Evolutionary conservation across 106 monocot species (phyloP).

Genomic region (Ottelia alismoides): DNA sequence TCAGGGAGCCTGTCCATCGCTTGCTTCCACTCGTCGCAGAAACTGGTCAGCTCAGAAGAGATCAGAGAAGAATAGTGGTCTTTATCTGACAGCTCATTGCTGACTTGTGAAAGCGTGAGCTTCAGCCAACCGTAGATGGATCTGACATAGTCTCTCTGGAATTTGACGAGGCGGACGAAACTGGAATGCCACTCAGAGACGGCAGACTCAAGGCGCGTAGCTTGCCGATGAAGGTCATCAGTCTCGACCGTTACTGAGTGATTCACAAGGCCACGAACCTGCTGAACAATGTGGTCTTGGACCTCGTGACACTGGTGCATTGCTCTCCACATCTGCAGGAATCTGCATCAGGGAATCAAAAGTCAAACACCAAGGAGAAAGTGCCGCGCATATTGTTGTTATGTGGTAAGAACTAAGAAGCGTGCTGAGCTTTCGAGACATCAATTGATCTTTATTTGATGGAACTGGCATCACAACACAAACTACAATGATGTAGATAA

Average conservation of each 20-base stretch:
- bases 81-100: constrained; percentile 22
- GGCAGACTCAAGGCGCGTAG: constrained; percentile 71
- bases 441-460: not conserved
- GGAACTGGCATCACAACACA: too few species aligned
- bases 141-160: constrained; percentile 65
- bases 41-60: constrained; percentile 46
- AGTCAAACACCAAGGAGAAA: too few species aligned
- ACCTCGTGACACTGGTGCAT: constrained; percentile 81
- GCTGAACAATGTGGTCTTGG: constrained; percentile 78
- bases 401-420: not conserved
- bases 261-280: constrained; percentile 78
- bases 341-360: constrained; percentile 19
- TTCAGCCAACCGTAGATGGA: constrained; percentile 69
- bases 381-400: too few species aligned
- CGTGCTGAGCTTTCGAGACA: not conserved
- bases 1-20: constrained; percentile 85
- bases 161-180: constrained; percentile 67
- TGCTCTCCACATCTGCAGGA: constrained; percentile 75
- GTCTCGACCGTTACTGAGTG: constrained; percentile 26
- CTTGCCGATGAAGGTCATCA: constrained; percentile 69
- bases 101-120: constrained; percentile 52
- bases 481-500: too few species aligned
- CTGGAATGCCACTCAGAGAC: constrained; percentile 69
- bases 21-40: constrained; percentile 95
- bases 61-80: constrained; percentile 39